Percentiles rank a stretch among this genome's conserved stretches.
Conservation (phyloP, 177 flowering plant species). For the Vitis hybrid region DNA sequence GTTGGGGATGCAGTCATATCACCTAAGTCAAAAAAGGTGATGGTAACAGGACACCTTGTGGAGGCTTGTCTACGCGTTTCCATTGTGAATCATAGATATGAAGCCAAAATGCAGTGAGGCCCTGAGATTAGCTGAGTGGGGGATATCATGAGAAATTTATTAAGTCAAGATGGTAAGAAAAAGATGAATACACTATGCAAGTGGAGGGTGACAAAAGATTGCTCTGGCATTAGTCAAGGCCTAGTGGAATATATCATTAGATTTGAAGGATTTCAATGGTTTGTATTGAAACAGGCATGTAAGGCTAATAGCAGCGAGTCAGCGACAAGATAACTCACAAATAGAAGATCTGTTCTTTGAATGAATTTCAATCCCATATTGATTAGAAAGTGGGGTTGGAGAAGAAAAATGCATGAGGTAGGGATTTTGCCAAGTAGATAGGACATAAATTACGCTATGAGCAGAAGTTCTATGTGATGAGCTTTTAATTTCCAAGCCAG, state of each 20-base stretch:
- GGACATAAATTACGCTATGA: too few species aligned
- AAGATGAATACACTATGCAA: constrained; percentile 22
- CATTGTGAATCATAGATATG: constrained; percentile 16
- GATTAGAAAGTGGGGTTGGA: constrained; percentile 3
- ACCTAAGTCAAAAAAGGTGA: constrained; percentile 28
- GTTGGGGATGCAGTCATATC: not conserved
- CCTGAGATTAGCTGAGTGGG: not conserved
- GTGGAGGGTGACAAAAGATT: constrained; percentile 32
- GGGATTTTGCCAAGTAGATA: not conserved
- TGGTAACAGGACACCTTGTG: not conserved
- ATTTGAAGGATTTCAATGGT: constrained; percentile 2
- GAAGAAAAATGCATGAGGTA: not conserved
- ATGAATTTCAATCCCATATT: not conserved
- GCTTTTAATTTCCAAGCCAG: too few species aligned
- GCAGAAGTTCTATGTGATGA: too few species aligned
- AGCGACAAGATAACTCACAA: not conserved
- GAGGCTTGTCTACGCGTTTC: constrained; percentile 10
- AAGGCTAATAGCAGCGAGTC: not conserved
- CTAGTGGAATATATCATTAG: constrained; percentile 14
- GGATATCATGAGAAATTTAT: constrained; percentile 10
- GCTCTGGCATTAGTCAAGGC: constrained; percentile 3
- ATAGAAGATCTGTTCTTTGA: not conserved
- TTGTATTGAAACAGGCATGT: not conserved
- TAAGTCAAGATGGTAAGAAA: constrained; percentile 14
- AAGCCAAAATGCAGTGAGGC: constrained; percentile 1